Conservation (phyloP, 2,329 filamentous ascomycete genomes). For the Penicillium aurantiogriseum region DNA sequence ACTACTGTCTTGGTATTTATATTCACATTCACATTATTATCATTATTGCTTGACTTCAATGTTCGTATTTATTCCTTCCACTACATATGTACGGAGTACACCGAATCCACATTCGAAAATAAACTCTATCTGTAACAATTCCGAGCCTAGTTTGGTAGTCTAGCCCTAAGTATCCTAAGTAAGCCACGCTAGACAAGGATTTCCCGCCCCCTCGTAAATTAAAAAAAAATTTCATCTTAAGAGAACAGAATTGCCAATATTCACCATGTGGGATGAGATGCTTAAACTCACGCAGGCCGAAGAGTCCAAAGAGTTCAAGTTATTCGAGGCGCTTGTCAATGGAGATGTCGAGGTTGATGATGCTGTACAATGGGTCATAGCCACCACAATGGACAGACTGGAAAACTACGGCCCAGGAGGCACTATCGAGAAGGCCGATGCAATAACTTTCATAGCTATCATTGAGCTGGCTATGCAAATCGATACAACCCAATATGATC, state of each 20-base stretch:
- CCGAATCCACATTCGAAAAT: no score
- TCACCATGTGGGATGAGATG: background rate
- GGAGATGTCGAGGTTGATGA: background rate
- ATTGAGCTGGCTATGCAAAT: slow-evolving; percentile 3
- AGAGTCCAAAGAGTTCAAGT: background rate
- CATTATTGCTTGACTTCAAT: no score
- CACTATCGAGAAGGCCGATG: slow-evolving; percentile 3
- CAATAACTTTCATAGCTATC: slow-evolving; percentile 1
- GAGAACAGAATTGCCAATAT: background rate
- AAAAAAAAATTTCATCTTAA: no score
- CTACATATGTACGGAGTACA: no score
- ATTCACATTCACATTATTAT: no score
- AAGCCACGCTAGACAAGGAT: background rate
- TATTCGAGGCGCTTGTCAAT: background rate
- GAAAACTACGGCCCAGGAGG: background rate
- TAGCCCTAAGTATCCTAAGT: background rate
- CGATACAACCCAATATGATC: background rate
- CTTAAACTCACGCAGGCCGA: background rate
- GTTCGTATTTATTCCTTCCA: no score
- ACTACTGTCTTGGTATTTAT: no score
- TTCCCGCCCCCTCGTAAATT: no score
- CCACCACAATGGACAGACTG: slow-evolving; percentile 2
- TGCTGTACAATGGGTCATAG: slow-evolving; percentile 4
- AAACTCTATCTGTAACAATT: no score
- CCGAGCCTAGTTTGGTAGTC: no score